Evolutionary conservation across 202 grass and related monocot genomes (phyloP).

Genomic region (Schoenoplectus tabernaemontani): DNA sequence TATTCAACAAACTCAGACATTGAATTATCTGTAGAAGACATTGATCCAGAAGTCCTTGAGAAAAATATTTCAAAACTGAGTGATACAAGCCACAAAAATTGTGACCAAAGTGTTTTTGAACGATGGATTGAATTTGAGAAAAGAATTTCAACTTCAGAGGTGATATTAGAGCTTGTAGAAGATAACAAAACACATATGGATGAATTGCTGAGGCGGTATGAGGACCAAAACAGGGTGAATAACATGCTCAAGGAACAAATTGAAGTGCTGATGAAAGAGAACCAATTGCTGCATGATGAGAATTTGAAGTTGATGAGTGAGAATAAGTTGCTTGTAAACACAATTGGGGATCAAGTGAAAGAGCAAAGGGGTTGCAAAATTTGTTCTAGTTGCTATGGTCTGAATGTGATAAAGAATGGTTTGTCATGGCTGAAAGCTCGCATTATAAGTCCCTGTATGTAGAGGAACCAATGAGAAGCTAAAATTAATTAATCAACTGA

Average conservation of each 20-base stretch:
- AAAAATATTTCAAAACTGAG: slow-evolving; percentile 10
- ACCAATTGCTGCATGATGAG: slow-evolving; percentile 16
- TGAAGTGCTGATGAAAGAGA: slow-evolving; percentile 11
- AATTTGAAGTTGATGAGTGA: slow-evolving; percentile 19
- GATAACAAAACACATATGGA: slow-evolving; percentile 17
- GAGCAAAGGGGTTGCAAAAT: background rate
- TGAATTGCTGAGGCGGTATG: background rate
- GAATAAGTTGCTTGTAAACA: background rate
- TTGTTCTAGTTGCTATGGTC: background rate
- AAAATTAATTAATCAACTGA: background rate
- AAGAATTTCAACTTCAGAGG: slow-evolving; percentile 14
- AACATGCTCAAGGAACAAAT: background rate
- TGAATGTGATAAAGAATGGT: background rate
- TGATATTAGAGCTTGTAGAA: slow-evolving; percentile 15
- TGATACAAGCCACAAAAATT: background rate
- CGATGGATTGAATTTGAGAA: slow-evolving; percentile 22
- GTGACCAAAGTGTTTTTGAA: background rate
- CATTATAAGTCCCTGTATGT: background rate
- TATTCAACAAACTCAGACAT: background rate
- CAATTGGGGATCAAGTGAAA: background rate
- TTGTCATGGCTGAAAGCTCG: background rate
- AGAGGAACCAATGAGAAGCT: background rate
- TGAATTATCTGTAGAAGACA: background rate
- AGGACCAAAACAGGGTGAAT: slow-evolving; percentile 2
- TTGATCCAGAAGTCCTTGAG: background rate